Evolutionary conservation across 2,329 filamentous ascomycete species (phyloP), one percentile per base, ranked within the genome.

Genomic region (Davidsoniella eucalypti): DNA sequence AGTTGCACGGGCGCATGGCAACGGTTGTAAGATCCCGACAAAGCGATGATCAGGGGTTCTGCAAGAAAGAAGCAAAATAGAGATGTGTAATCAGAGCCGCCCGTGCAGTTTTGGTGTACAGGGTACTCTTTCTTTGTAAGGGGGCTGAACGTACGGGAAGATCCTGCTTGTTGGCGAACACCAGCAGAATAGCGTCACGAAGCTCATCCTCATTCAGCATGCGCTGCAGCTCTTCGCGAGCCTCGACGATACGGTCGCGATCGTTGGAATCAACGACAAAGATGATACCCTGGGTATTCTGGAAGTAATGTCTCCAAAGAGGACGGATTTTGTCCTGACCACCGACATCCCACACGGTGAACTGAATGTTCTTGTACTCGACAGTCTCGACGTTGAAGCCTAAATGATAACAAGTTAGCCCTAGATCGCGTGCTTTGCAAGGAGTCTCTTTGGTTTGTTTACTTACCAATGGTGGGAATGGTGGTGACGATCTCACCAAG

Each of bases 91-190:
- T 16, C 38, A 40, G n/a, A 16, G 38, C n/a, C 38, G 38, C 38
- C 33, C 40, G 7, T 45, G 2, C 3, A 29, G 4, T 17, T 16
- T 45, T 5, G 29, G 14, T 10, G 33, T 26, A 12, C 25, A 8
- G 14, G 7, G n/a, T 45, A 17, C n/a, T 17, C 18, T 36, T 5
- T 44, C 10, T 14, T 14, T 4, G 12, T 10, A 44, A 29, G 49
- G 21, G 50, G 38, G 37, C 50, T 52, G 52, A 54, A 76, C 87
- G 68, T 75, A 95, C 92, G 61, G 84, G 83, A 69, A 96, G 74
- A 88, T 98, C 92, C 77, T 98, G 92, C 78, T 98, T 98, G 82
- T 98, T 98, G 71, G 92, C 92, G 64, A 98, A 98, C 63, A 98
- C 90, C 63, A 98, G 73, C 61, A 98, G 79, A 61, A 95, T 82